phyloP scores from a whole-genome alignment of 169 alveolate genomes.

The Plasmodium yoelii region DNA sequence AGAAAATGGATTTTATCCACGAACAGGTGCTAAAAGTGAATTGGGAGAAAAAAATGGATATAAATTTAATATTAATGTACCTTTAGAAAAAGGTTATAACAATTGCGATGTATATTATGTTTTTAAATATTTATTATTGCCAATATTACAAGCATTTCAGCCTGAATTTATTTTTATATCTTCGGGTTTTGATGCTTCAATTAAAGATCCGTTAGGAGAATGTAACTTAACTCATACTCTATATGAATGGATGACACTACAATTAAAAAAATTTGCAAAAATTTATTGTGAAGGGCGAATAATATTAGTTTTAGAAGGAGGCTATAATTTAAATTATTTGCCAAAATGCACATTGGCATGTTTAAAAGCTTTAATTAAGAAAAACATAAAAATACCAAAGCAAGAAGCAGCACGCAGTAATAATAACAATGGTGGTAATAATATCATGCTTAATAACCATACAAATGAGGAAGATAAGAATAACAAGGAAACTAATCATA shows the following conservation, averaged over 20 bases:
- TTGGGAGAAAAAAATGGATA: slow-evolving; percentile 77
- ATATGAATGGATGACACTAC: slow-evolving; percentile 92
- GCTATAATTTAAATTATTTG: slow-evolving; percentile 85
- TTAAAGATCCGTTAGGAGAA: slow-evolving; percentile 87
- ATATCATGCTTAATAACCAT: not conserved
- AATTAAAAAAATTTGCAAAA: slow-evolving; percentile 91
- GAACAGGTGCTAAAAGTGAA: slow-evolving; percentile 87
- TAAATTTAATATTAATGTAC: slow-evolving; percentile 79
- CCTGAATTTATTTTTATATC: slow-evolving; percentile 96
- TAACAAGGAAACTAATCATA: not conserved
- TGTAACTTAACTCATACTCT: slow-evolving; percentile 88
- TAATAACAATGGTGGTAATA: not conserved
- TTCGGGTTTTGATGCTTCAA: slow-evolving; percentile 96
- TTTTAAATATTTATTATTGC: slow-evolving; percentile 83
- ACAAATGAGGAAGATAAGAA: not conserved
- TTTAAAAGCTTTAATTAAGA: slow-evolving; percentile 70
- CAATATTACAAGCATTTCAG: slow-evolving; percentile 90
- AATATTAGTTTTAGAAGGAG: slow-evolving; percentile 94
- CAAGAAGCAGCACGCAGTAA: no score
- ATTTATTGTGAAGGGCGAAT: slow-evolving; percentile 91
- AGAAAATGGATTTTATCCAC: slow-evolving; percentile 90
- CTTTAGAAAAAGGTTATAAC: slow-evolving; percentile 79
- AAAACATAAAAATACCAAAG: slow-evolving; percentile 26
- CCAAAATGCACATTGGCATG: slow-evolving; percentile 78
- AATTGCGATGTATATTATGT: slow-evolving; percentile 82